Percentiles rank a stretch among this genome's conserved stretches.
These are phyloP conservation scores for Nakaseomyces bracarensis DNA, from an alignment of 1,139 yeast species.

Conservation along the genomic window DNA sequence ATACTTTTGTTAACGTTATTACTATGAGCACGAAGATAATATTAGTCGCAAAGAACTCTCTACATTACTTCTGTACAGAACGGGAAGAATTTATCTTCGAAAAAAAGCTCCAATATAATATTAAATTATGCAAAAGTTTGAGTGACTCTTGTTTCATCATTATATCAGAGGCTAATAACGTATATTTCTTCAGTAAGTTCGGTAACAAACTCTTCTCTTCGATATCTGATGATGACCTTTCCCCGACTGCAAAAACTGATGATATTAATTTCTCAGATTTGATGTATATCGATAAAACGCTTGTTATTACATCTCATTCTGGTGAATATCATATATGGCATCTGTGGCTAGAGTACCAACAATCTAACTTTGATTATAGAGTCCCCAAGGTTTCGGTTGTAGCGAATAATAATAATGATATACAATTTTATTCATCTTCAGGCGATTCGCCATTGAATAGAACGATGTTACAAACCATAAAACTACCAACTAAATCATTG, in stretches of 20 bases:
- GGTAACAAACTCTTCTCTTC: slow-evolving; percentile 26
- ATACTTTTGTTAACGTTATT: not conserved
- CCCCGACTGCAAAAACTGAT: not conserved
- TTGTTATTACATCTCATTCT: slow-evolving; percentile 18
- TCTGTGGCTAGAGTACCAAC: slow-evolving; percentile 24
- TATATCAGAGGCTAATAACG: slow-evolving; percentile 18
- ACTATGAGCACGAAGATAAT: not conserved
- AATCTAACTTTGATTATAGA: slow-evolving; percentile 21
- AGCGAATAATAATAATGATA: slow-evolving; percentile 22
- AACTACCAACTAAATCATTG: slow-evolving; percentile 28
- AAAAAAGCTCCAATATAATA: slow-evolving; percentile 6
- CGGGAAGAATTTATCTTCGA: slow-evolving; percentile 1
- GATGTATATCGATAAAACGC: slow-evolving; percentile 18
- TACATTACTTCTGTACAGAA: slow-evolving; percentile 2
- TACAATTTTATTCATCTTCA: slow-evolving; percentile 25
- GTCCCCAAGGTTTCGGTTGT: slow-evolving; percentile 19
- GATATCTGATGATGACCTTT: slow-evolving; percentile 9
- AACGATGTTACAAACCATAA: slow-evolving; percentile 18
- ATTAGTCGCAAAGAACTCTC: not conserved
- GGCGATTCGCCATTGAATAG: slow-evolving; percentile 18
- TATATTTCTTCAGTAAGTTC: slow-evolving; percentile 21
- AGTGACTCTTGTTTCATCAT: slow-evolving; percentile 17
- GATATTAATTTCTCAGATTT: slow-evolving; percentile 14
- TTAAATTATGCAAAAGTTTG: slow-evolving; percentile 18
- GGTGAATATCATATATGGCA: slow-evolving; percentile 27